Percentiles rank a stretch among this genome's conserved stretches.
Evolutionary conservation across 371 early-diverging fungal species (phyloP).

Genomic region (Mucor indicus): DNA sequence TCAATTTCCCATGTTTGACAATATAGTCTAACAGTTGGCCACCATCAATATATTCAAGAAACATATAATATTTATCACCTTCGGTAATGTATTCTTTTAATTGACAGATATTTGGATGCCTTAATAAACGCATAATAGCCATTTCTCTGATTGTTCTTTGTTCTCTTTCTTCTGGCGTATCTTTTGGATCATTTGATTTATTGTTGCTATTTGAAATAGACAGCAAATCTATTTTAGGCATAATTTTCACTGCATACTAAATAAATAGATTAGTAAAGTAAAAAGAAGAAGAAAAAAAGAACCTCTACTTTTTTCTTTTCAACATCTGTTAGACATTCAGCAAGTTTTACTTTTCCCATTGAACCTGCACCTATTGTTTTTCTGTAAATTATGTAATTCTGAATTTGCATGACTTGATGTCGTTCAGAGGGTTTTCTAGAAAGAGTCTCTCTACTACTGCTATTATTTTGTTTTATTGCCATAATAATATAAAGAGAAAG

Average conservation of each 20-base stretch:
- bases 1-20: conserved; percentile 62
- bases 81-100: conserved; percentile 74
- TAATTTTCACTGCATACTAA: conserved; percentile 52
- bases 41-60: conserved; percentile 82
- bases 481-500: background rate
- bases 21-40: conserved; percentile 79
- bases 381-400: conserved; percentile 43
- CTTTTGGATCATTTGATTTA: conserved; percentile 41
- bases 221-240: conserved; percentile 41
- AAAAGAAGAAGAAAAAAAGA: too few relatives aligned
- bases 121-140: conserved; percentile 76
- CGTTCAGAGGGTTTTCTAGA: conserved; percentile 32
- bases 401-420: conserved; percentile 34
- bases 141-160: conserved; percentile 77
- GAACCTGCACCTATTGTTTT: conserved; percentile 97
- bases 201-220: conserved; percentile 1
- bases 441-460: background rate
- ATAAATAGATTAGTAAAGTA: too few relatives aligned
- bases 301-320: conserved; percentile 40
- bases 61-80: conserved; percentile 80
- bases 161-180: conserved; percentile 55
- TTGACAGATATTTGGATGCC: conserved; percentile 75
- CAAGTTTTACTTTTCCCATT: conserved; percentile 98
- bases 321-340: conserved; percentile 48
- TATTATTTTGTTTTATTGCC: background rate